phyloP scores from a whole-genome alignment of 108 stramenopile genomes.

The Nitzschia sp. region DNA sequence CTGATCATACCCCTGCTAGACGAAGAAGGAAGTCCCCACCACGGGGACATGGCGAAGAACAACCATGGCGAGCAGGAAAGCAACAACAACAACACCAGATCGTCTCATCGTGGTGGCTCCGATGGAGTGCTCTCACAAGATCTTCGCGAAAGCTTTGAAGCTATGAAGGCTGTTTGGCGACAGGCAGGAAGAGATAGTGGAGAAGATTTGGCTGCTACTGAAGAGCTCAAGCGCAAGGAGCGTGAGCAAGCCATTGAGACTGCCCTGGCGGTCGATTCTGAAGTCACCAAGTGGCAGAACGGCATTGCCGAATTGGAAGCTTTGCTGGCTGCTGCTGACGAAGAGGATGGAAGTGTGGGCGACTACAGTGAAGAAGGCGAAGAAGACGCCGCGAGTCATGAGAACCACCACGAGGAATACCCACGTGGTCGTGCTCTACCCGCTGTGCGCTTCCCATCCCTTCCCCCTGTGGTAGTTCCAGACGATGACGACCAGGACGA shows the following conservation, averaged over 20 bases:
- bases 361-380: not conserved
- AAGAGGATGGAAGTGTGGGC: conserved; percentile 11
- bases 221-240: conserved; percentile 17
- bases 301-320: conserved; percentile 51
- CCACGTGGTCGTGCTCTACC: conserved; percentile 2
- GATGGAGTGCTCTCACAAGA: conserved; percentile 22
- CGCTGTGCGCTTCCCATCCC: conserved; percentile 27
- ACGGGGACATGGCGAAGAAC: conserved; percentile 4
- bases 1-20: conserved; percentile 21
- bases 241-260: conserved; percentile 36
- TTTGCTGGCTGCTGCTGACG: conserved; percentile 14
- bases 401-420: not conserved
- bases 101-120: not conserved
- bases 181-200: not conserved
- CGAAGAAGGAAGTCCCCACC: not conserved
- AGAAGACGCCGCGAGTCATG: conserved; percentile 2
- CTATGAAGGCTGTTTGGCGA: conserved; percentile 28
- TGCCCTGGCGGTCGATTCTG: conserved; percentile 38
- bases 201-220: conserved; percentile 3
- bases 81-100: not conserved
- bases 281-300: conserved; percentile 33
- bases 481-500: conserved; percentile 22
- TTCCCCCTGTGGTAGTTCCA: conserved; percentile 26
- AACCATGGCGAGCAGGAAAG: not conserved
- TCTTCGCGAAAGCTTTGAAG: conserved; percentile 37